phyloP scores from a whole-genome alignment of 2,329 filamentous ascomycete genomes.

The Aspergillus sp. region DNA sequence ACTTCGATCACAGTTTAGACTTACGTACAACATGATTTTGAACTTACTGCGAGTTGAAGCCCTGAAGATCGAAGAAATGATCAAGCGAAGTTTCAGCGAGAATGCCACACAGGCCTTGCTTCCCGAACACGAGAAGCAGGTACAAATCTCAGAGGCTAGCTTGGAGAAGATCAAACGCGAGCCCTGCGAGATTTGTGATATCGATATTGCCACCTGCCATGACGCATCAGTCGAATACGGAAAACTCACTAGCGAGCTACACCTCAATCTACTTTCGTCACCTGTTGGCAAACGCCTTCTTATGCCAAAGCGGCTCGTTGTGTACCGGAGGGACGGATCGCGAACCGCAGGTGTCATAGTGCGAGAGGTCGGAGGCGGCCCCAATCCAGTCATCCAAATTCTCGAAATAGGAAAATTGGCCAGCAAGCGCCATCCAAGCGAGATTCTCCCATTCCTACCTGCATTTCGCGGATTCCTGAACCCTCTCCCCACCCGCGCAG shows the following conservation, averaged over 20 bases:
- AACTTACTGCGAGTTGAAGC: slow-evolving; percentile 94
- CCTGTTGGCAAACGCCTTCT: slow-evolving; percentile 81
- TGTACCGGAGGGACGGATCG: slow-evolving; percentile 80
- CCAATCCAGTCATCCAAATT: slow-evolving; percentile 70
- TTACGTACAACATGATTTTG: slow-evolving; percentile 99
- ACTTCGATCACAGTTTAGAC: slow-evolving; percentile 88
- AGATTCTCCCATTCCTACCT: slow-evolving; percentile 80
- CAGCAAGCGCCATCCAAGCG: slow-evolving; percentile 72
- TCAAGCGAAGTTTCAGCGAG: slow-evolving; percentile 98
- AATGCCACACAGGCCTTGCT: slow-evolving; percentile 93
- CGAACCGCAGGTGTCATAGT: slow-evolving; percentile 79
- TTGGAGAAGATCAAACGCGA: slow-evolving; percentile 87
- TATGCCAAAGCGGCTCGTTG: slow-evolving; percentile 69
- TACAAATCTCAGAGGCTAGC: slow-evolving; percentile 88
- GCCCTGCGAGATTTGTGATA: slow-evolving; percentile 76
- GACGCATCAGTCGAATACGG: slow-evolving; percentile 77
- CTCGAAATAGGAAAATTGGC: slow-evolving; percentile 72
- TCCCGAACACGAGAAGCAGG: slow-evolving; percentile 92
- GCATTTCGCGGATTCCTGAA: slow-evolving; percentile 68
- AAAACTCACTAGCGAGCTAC: slow-evolving; percentile 75
- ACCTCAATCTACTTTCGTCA: slow-evolving; percentile 74
- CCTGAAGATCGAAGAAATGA: slow-evolving; percentile 99
- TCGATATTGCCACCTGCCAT: slow-evolving; percentile 77
- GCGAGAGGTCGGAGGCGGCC: slow-evolving; percentile 66
- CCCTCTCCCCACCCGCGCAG: slow-evolving; percentile 64